Percentiles rank a stretch among this genome's conserved stretches.
Conservation (phyloP, 2,329 filamentous ascomycete genomes). For the Helicocarpus griseus region DNA sequence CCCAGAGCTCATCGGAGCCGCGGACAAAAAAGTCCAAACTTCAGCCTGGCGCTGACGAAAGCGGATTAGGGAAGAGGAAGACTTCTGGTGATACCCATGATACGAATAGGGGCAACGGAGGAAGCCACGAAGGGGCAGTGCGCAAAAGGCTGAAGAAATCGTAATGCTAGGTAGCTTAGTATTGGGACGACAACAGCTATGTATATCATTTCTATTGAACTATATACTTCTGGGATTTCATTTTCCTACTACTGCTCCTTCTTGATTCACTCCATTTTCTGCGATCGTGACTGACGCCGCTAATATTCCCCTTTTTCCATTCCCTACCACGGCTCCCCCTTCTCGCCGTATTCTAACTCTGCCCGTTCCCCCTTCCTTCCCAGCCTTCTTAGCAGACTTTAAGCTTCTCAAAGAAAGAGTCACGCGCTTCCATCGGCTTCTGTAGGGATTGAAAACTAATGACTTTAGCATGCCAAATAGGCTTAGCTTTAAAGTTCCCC, state of each 20-base stretch:
- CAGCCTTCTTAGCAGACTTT: too few relatives aligned
- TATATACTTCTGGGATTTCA: not conserved
- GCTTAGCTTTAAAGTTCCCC: not conserved
- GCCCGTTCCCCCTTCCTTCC: too few relatives aligned
- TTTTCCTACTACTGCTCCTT: too few relatives aligned
- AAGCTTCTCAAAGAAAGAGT: not conserved
- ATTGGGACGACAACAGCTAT: not conserved
- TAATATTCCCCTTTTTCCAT: not conserved
- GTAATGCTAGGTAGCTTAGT: not conserved
- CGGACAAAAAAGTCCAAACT: not conserved
- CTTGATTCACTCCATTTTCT: too few relatives aligned
- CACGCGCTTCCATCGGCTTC: not conserved
- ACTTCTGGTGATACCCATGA: not conserved
- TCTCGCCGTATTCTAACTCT: too few relatives aligned
- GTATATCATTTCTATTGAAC: not conserved
- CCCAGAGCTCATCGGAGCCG: not conserved
- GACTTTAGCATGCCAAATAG: too few relatives aligned
- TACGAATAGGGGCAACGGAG: not conserved
- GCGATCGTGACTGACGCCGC: too few relatives aligned
- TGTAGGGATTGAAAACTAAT: not conserved
- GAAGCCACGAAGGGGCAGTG: not conserved
- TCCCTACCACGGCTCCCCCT: too few relatives aligned
- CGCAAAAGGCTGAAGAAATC: slow-evolving; percentile 4
- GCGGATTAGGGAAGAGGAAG: not conserved
- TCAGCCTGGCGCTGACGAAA: not conserved